phyloP scores from a whole-genome alignment of 2,329 filamentous ascomycete genomes.

The Colletotrichum kahawae region DNA sequence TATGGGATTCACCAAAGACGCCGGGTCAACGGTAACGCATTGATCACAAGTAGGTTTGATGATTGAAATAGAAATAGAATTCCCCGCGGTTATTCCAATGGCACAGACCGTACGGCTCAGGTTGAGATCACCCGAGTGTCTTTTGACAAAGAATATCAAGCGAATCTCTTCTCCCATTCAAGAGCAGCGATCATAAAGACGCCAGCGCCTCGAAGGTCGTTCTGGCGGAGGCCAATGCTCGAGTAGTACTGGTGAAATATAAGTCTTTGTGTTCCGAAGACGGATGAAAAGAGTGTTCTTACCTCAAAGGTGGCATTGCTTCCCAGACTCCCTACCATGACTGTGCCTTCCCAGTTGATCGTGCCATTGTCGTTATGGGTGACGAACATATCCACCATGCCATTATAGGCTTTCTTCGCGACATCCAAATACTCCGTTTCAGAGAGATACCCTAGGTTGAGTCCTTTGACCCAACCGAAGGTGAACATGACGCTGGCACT shows the following conservation, averaged over 20 bases:
- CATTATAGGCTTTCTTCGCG: constrained; percentile 31
- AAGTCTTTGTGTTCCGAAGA: background rate
- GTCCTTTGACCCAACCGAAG: constrained; percentile 53
- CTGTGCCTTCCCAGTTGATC: constrained; percentile 55
- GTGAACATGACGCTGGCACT: constrained; percentile 64
- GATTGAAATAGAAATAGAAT: background rate
- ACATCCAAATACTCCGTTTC: constrained; percentile 23
- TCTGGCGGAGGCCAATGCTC: constrained; percentile 27
- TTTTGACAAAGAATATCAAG: background rate
- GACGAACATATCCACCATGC: constrained; percentile 49
- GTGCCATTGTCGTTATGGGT: constrained; percentile 51
- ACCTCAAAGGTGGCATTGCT: constrained; percentile 56
- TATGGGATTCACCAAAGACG: background rate
- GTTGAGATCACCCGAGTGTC: background rate
- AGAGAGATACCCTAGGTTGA: constrained; percentile 32
- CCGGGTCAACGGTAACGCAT: background rate
- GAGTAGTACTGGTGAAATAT: constrained; percentile 28
- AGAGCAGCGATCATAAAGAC: constrained; percentile 32
- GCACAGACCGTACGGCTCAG: background rate
- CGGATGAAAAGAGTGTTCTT: constrained; percentile 14
- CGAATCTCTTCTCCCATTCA: constrained; percentile 28
- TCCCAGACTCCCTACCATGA: constrained; percentile 55
- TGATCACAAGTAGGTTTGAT: background rate
- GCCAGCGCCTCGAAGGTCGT: constrained; percentile 33
- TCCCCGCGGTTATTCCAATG: background rate